Evolutionary conservation across 75 land plant genomes (phyloP).

Genomic region (Pseudotsuga menziesii): DNA sequence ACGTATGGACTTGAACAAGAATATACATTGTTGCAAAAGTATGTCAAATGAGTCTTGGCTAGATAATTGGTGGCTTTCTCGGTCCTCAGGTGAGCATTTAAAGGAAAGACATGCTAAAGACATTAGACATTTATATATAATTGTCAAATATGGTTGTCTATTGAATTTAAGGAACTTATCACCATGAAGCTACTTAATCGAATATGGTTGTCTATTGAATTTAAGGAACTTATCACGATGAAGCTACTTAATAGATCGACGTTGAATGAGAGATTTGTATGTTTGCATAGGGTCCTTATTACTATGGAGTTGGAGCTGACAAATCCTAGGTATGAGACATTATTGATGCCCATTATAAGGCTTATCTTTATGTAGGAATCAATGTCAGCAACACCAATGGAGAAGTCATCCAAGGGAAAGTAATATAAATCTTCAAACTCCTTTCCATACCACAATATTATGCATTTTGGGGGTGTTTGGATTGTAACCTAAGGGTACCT

Average conservation of each 20-base stretch:
- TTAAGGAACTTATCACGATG: not conserved
- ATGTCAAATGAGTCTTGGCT: conserved; percentile 94
- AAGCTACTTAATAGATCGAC: not conserved
- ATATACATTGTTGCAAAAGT: conserved; percentile 86
- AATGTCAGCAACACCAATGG: conserved; percentile 96
- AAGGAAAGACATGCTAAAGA: not conserved
- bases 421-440: conserved; percentile 1
- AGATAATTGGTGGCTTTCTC: conserved; percentile 95
- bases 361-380: conserved; percentile 94
- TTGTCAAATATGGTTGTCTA: not conserved
- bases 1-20: conserved; percentile 99
- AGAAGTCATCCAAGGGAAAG: conserved; percentile 99
- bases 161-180: conserved; percentile 54
- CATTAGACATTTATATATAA: not conserved
- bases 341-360: conserved; percentile 97
- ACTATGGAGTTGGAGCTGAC: conserved; percentile 95
- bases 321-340: conserved; percentile 97
- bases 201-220: too few species aligned
- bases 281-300: conserved; percentile 73
- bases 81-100: conserved; percentile 80
- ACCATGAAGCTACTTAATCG: conserved; percentile 55
- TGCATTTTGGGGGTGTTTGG: not conserved
- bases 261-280: not conserved
- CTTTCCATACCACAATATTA: not conserved
- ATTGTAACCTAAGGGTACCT: conserved; percentile 20